Conservation (phyloP, 352 stramenopile species). For the Phytophthora kernoviae region DNA sequence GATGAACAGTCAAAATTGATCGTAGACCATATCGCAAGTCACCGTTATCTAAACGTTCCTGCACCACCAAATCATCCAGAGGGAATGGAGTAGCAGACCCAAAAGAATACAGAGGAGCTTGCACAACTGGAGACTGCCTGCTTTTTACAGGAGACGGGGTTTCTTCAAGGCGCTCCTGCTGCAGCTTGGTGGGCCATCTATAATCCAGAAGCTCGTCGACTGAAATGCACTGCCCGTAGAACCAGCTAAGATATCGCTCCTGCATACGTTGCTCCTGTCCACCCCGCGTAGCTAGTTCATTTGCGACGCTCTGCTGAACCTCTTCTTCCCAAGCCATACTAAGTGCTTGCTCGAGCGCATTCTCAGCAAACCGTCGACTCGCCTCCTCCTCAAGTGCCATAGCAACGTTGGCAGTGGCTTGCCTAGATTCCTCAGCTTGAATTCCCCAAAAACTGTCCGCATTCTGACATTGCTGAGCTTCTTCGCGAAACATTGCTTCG, state of each 20-base stretch:
- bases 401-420: constrained; percentile 31
- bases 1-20: constrained; percentile 61
- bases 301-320: constrained; percentile 14
- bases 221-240: constrained; percentile 56
- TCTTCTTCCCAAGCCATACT: constrained; percentile 41
- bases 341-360: constrained; percentile 33
- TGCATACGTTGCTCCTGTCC: constrained; percentile 47
- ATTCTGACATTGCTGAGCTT: constrained; percentile 47
- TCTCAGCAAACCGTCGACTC: constrained; percentile 40
- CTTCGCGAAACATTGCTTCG: constrained; percentile 40
- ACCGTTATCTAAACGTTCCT: constrained; percentile 41
- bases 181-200: constrained; percentile 49
- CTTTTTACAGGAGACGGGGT: constrained; percentile 9
- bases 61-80: constrained; percentile 64
- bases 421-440: constrained; percentile 50
- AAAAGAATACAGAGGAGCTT: neutral
- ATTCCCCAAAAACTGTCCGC: constrained; percentile 70
- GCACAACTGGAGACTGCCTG: constrained; percentile 2
- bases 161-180: constrained; percentile 20
- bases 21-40: constrained; percentile 50
- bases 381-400: constrained; percentile 45
- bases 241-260: constrained; percentile 63
- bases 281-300: constrained; percentile 24
- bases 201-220: constrained; percentile 66
- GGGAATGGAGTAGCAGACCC: constrained; percentile 32